Conservation (phyloP, 2,329 filamentous ascomycete species). For the Pyrenochaeta sp. region DNA sequence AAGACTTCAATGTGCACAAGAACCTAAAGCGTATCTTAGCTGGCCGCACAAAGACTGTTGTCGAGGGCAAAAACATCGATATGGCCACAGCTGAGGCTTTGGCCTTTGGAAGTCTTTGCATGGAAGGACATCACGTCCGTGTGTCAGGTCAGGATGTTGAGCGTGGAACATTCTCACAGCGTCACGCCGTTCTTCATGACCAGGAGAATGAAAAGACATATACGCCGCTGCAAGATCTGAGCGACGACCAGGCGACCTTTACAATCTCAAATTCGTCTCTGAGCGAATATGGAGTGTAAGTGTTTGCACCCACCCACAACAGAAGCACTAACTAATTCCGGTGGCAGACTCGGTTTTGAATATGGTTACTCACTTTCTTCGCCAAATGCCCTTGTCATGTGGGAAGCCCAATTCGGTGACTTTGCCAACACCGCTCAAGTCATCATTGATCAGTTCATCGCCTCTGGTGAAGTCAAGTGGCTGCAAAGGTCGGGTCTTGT, state of each 20-base stretch:
- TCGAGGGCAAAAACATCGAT: constrained; percentile 93
- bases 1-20: constrained; percentile 88
- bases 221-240: constrained; percentile 88
- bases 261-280: constrained; percentile 96
- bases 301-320: too few species aligned
- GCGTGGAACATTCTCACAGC: constrained; percentile 98
- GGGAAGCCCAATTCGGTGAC: constrained; percentile 99
- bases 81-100: constrained; percentile 97
- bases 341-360: constrained; percentile 84
- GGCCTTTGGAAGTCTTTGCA: constrained; percentile 89
- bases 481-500: constrained; percentile 96
- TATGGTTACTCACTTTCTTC: constrained; percentile 98
- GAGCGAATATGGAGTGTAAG: constrained; percentile 72
- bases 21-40: constrained; percentile 96
- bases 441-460: constrained; percentile 98
- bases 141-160: constrained; percentile 99
- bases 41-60: constrained; percentile 89
- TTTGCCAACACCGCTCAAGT: constrained; percentile 99
- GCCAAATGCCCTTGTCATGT: constrained; percentile 96
- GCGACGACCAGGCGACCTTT: constrained; percentile 92
- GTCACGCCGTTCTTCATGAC: constrained; percentile 96
- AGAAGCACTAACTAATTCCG: too few species aligned
- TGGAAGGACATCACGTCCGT: constrained; percentile 95
- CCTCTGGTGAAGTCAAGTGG: constrained; percentile 98
- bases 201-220: constrained; percentile 94